Evolutionary conservation across 2,329 filamentous ascomycete genomes (phyloP), one percentile per base, ranked within the genome.

Genomic region (Leptographium procerum): DNA sequence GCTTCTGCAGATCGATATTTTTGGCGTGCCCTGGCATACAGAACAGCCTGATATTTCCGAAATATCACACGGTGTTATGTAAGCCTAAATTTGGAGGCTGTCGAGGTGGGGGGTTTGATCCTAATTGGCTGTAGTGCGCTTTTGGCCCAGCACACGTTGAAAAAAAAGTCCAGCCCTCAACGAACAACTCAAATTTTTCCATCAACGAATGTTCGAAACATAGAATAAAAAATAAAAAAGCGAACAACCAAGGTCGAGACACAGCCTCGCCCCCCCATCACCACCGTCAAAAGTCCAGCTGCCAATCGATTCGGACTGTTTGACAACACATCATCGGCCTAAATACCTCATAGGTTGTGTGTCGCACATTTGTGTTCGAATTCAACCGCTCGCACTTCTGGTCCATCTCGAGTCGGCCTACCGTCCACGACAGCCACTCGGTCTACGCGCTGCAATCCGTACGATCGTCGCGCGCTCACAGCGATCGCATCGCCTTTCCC

Each of bases 81-180:
- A 56, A 50, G 43, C 33, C 19, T n/a, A 34, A 28, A 54, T 54
- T 52, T 54, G 52, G 52, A 33, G 33, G 28, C 28, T 31, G 40
- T 28, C n/a, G 5, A 13, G 53, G 52, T 45, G 55, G 55, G 55
- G 22, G 55, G 19, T 57, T 57, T 29, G 47, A 47, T 54, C 11
- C 16, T 16, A 53, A 57, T 47, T 59, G 50, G 61, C 31, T 10
- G 22, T 52, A 51, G 48, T 43, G 40, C 48, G 31, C 13, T 50
- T 33, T 52, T 28, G 29, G 47, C 55, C 24, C 56, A 57, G 40
- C 56, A 43, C 56, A 59, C 45, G 57, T 40, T 19, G 57, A 57
- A 61, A 65, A 64, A 63, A 62, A 61, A 61, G 57, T 47, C 51
- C 62, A 60, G 60, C 59, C 63, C 65, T 61, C 61, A 53, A 58